Base-by-base conservation (phyloP, 345 rosid species). In the Pistacia integerrima region DNA sequence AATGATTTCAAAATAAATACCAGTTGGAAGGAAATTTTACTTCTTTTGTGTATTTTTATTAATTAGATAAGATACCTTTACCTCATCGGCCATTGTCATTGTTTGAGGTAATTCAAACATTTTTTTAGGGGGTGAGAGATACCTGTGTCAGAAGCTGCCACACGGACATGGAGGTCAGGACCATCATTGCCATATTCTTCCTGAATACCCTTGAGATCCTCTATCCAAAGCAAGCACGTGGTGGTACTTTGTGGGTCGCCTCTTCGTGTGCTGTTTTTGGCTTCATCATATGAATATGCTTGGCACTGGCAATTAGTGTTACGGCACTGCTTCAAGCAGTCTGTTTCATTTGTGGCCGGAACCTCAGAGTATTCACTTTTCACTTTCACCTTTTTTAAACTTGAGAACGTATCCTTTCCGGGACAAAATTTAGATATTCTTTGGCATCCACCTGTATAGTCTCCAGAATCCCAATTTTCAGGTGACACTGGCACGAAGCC, bases 141-240 rank as follows among this genome's bases (percentile, higher is more conserved):
- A 84, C 87, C 84, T 64, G 58, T 11, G n/a, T 70, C 82, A 3
- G 77, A 51, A 63, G 4, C 28, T 13, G 44, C 3, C 1, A 77
- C 77, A 2, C 80, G 85, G 36, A 87, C 60, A 33, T 14, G 0
- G 64, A 88, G 77, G 22, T 75, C 57, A 1, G 0, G 48, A 0
- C 72, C 78, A 0, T 13, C 25, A 38, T 10, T 17, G 22, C 10
- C 11, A n/a, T 46, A 48, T 1, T 4, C 56, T 55, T 79, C 78
- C 46, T 75, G 82, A 20, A 87, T 22, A 36, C 73, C 52, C 0
- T 48, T 12, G 1, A 85, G 77, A 0, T 62, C 66, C 0, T 81
- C 48, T 0, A 1, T n/a, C 90, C 89, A 89, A 48, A 69, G 81
- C 54, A 52, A 82, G 79, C 89, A 88, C 0, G 38, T 62, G 1